Percentiles rank a stretch among this genome's conserved stretches.
Conservation (phyloP, 2,329 filamentous ascomycete genomes). For the Magnaporthiopsis incrustans region DNA sequence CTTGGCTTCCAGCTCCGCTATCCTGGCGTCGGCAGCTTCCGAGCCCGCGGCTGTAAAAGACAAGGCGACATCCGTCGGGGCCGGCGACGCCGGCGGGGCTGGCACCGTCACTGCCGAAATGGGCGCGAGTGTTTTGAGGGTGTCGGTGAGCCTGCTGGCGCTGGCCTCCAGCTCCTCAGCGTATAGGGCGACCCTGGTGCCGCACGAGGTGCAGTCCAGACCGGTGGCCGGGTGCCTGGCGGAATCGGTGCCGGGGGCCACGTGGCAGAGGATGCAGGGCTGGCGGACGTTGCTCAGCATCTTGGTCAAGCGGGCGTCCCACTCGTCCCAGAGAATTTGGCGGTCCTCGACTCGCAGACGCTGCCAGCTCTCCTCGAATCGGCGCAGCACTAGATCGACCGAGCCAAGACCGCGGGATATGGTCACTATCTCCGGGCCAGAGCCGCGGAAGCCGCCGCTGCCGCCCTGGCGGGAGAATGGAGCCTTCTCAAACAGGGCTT, state of each 20-base stretch:
- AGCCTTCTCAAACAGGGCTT: conserved; percentile 8
- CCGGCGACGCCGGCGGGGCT: background rate
- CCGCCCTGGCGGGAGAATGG: conserved; percentile 3
- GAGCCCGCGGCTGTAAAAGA: background rate
- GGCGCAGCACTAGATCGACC: conserved; percentile 2
- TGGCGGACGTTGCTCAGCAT: conserved; percentile 3
- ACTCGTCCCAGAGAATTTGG: conserved; percentile 7
- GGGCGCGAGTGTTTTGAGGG: background rate
- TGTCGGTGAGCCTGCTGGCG: conserved; percentile 2
- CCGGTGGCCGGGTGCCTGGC: background rate
- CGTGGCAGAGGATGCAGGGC: conserved; percentile 4
- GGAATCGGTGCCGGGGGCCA: background rate
- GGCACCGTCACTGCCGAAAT: background rate
- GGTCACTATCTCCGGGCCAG: conserved; percentile 1
- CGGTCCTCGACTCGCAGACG: conserved; percentile 1
- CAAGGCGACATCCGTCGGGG: background rate
- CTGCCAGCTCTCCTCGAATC: conserved; percentile 8
- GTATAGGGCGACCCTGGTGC: background rate
- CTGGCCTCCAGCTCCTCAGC: conserved; percentile 8
- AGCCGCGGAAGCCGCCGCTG: conserved; percentile 7
- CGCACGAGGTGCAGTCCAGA: conserved; percentile 7
- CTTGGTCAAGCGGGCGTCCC: conserved; percentile 5
- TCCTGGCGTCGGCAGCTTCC: conserved; percentile 4
- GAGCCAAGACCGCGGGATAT: conserved; percentile 8
- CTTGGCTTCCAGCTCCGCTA: conserved; percentile 6